These are phyloP conservation scores for Lenzites betulinus DNA, from an alignment of 768 basidiomycete genomes.

Conservation along the genomic window DNA sequence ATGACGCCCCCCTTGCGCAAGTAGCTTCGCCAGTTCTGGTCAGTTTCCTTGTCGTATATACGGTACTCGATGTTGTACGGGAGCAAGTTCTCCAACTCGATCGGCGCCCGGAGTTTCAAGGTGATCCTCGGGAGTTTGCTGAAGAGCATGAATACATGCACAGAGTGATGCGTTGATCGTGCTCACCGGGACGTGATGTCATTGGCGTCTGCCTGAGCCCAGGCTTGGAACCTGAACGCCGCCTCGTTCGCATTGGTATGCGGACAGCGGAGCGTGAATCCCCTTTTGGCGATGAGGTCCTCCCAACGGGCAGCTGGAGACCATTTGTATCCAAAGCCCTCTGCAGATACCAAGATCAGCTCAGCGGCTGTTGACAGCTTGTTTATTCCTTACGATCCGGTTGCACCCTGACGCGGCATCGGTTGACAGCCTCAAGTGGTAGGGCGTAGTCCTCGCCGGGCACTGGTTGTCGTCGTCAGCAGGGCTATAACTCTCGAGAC, in stretches of 20 bases:
- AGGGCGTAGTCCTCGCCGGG: constrained; percentile 88
- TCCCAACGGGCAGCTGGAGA: constrained; percentile 87
- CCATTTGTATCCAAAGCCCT: constrained; percentile 97
- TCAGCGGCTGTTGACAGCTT: not conserved
- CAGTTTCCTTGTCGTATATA: constrained; percentile 94
- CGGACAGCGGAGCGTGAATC: constrained; percentile 81
- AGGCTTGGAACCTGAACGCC: constrained; percentile 93
- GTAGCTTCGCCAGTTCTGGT: constrained; percentile 94
- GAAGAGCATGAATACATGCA: not conserved
- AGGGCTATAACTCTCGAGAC: not conserved
- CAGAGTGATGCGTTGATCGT: not conserved
- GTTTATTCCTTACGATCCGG: constrained; percentile 75
- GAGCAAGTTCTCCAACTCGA: constrained; percentile 93
- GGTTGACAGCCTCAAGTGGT: constrained; percentile 87
- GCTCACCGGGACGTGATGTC: constrained; percentile 58
- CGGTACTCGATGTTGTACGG: constrained; percentile 94
- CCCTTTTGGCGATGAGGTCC: constrained; percentile 70
- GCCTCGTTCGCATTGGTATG: constrained; percentile 81
- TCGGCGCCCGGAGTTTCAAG: constrained; percentile 85
- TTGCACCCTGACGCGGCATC: constrained; percentile 79
- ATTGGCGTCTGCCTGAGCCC: constrained; percentile 72
- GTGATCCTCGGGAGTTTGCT: constrained; percentile 87
- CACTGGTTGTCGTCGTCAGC: constrained; percentile 36
- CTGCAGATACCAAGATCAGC: constrained; percentile 41
- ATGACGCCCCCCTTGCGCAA: constrained; percentile 90